Percentiles rank a stretch among this genome's conserved stretches.
Evolutionary conservation across 139 green algal species (phyloP).

Genomic region (Volvox africanus): DNA sequence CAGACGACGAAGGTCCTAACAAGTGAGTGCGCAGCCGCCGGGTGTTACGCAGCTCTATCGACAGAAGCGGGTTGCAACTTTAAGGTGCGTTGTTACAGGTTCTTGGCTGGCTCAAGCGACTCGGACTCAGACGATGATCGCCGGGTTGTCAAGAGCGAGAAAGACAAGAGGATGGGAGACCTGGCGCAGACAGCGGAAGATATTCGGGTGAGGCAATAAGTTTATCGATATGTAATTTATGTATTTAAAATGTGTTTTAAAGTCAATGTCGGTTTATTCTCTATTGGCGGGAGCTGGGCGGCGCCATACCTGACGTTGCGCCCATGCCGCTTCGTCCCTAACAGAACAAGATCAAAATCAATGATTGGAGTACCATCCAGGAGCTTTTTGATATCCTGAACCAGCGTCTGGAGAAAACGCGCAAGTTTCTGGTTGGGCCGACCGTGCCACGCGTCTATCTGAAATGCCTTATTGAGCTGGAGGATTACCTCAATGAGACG

Average conservation of each 20-base stretch:
- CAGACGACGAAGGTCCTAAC: constrained; percentile 62
- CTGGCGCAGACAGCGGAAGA: constrained; percentile 86
- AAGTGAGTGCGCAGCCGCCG: constrained; percentile 43
- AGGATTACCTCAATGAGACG: constrained; percentile 91
- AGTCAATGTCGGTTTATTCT: no score
- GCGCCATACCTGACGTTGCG: background rate
- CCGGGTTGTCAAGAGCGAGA: constrained; percentile 86
- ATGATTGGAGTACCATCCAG: constrained; percentile 96
- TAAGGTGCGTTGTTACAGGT: constrained; percentile 61
- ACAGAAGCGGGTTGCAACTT: background rate
- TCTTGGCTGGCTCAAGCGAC: constrained; percentile 81
- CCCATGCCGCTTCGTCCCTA: background rate
- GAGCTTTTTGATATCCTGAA: constrained; percentile 97
- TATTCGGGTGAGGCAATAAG: constrained; percentile 75
- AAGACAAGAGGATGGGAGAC: constrained; percentile 92
- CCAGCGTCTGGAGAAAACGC: constrained; percentile 95
- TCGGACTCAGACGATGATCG: constrained; percentile 86
- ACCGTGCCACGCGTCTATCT: constrained; percentile 86
- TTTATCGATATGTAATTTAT: background rate
- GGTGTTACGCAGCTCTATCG: background rate
- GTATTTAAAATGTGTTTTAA: background rate
- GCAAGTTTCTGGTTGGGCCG: constrained; percentile 59
- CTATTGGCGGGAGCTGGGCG: constrained; percentile 11
- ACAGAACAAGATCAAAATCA: constrained; percentile 98
- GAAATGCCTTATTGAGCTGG: constrained; percentile 90